Conservation (phyloP, 441 rosid genomes). For the Erysimum pusillum region DNA sequence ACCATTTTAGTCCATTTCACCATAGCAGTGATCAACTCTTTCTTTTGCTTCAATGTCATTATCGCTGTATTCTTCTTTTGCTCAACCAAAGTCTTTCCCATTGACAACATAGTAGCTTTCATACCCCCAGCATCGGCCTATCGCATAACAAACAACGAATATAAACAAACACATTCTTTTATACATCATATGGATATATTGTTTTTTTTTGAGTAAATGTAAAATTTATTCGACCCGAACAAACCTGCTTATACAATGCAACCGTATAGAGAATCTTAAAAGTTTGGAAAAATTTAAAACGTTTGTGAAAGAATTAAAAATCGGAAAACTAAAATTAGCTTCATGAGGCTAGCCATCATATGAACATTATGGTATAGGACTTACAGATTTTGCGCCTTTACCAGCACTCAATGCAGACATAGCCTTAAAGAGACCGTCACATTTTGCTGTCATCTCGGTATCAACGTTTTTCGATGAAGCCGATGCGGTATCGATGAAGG, state of each 20-base stretch:
- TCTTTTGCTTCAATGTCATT: constrained; percentile 21
- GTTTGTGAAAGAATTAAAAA: too few relatives aligned
- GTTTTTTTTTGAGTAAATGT: too few relatives aligned
- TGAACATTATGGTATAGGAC: background rate
- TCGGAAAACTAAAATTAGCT: too few relatives aligned
- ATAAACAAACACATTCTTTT: background rate
- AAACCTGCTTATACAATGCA: too few relatives aligned
- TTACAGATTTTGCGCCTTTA: constrained; percentile 31
- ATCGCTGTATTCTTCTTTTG: constrained; percentile 23
- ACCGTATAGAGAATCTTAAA: too few relatives aligned
- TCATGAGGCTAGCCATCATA: too few relatives aligned
- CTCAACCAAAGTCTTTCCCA: constrained; percentile 44
- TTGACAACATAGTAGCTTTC: constrained; percentile 13
- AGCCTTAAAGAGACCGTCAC: constrained; percentile 29
- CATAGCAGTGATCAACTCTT: constrained; percentile 12
- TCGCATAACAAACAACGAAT: background rate
- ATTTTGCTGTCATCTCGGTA: constrained; percentile 15
- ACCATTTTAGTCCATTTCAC: constrained; percentile 36
- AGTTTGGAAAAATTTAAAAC: too few relatives aligned
- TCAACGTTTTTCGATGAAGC: constrained; percentile 18
- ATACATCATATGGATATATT: background rate
- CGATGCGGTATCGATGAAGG: constrained; percentile 16
- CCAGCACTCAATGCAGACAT: constrained; percentile 25
- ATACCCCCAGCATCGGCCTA: constrained; percentile 36
- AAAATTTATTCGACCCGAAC: too few relatives aligned